A percentile compares a stretch with the other conserved stretches of the same genome.
These are phyloP conservation scores for Epichloe amarillans DNA, from an alignment of 2,329 filamentous ascomycete genomes.

Conservation along the genomic window DNA sequence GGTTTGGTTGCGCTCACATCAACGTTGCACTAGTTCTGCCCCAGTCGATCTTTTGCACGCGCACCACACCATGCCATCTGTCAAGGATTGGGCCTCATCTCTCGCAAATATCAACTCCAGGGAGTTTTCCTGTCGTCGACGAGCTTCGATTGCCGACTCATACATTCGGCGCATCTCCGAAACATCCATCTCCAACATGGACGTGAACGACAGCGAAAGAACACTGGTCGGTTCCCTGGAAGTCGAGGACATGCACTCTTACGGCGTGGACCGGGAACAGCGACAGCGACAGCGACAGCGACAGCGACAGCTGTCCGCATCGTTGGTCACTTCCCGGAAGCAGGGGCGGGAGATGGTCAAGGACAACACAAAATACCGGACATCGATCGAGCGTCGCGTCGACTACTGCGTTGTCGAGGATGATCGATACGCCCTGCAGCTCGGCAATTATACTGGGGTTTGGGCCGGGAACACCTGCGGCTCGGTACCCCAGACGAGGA, in stretches of 20 bases:
- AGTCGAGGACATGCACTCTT: background rate
- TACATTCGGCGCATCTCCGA: background rate
- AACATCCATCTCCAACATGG: background rate
- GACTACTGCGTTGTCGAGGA: constrained; percentile 8
- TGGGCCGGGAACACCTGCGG: constrained; percentile 8
- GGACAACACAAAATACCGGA: background rate
- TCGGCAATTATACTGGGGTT: constrained; percentile 12
- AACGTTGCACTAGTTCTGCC: background rate
- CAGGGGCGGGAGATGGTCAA: background rate
- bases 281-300: background rate
- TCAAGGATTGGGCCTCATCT: constrained; percentile 2
- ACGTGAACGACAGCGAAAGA: constrained; percentile 5
- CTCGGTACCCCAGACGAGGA: constrained; percentile 7
- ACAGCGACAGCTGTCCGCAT: background rate
- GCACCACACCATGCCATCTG: constrained; percentile 3
- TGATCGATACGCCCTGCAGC: constrained; percentile 1
- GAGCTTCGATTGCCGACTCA: background rate
- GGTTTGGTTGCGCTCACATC: background rate
- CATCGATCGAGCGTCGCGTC: constrained; percentile 7
- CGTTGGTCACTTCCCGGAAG: background rate
- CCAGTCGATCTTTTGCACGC: background rate
- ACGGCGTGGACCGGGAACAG: background rate
- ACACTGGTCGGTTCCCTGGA: constrained; percentile 3
- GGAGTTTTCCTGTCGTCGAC: background rate
- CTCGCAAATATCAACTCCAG: background rate